Percentiles rank a stretch among this genome's conserved stretches.
Evolutionary conservation across 352 stramenopile species (phyloP).

Genomic region (Thraustotheca clavata): DNA sequence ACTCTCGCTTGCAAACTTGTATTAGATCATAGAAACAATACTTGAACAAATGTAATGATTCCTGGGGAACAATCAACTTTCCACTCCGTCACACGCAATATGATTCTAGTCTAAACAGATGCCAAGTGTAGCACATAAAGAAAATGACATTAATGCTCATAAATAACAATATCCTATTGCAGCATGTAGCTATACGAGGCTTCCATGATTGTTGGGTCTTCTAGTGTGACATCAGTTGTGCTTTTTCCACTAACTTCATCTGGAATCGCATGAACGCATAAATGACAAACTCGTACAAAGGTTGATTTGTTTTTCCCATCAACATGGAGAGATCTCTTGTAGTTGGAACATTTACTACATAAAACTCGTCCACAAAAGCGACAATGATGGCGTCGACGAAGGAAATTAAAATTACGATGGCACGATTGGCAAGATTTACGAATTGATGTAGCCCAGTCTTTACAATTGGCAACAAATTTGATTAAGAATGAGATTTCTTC

Average conservation of each 20-base stretch:
- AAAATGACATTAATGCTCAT: not conserved
- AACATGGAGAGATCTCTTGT: conserved; percentile 62
- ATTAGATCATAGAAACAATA: no score
- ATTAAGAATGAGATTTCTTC: conserved; percentile 63
- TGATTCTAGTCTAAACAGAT: no score
- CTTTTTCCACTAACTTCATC: conserved; percentile 1
- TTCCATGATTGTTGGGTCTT: not conserved
- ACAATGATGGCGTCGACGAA: conserved; percentile 74
- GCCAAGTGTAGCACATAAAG: no score
- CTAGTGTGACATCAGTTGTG: conserved; percentile 11
- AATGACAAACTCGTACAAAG: conserved; percentile 37
- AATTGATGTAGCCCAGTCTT: conserved; percentile 59
- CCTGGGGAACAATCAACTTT: no score
- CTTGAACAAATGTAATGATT: no score
- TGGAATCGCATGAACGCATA: not conserved
- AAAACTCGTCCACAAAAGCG: conserved; percentile 75
- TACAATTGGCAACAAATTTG: conserved; percentile 64
- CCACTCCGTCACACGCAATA: no score
- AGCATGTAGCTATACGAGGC: conserved; percentile 6
- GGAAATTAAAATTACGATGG: conserved; percentile 48
- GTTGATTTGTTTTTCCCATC: conserved; percentile 36
- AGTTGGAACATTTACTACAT: conserved; percentile 67
- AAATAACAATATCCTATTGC: conserved; percentile 9
- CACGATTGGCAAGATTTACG: conserved; percentile 72
- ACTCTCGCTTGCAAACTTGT: no score